Evolutionary conservation across 2,329 filamentous ascomycete species (phyloP), one percentile per base, ranked within the genome.

Genomic region (Trichoderma breve): DNA sequence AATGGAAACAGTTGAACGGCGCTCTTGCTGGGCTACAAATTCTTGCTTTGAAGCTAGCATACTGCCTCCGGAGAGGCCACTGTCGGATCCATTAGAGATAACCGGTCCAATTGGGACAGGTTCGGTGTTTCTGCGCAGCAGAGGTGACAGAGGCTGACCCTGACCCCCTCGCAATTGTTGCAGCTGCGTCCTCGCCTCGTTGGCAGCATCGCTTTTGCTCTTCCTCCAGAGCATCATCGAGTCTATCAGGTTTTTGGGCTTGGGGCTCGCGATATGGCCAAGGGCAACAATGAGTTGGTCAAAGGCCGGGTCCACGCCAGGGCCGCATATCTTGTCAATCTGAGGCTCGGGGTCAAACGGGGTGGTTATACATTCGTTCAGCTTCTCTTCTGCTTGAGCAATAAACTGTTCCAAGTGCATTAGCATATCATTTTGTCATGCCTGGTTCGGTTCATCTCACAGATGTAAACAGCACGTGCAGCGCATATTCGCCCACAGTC

Each of bases 181-280:
- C 26, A 90, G 81, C 76, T 89, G 86, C 58, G 75, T 81, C 26
- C 90, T 86, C 32, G 92, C 91, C 74, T 91, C 89, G 76, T 89
- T 91, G 32, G 95, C 94, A 26, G 92, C 90, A 81, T 98, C 95
- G 75, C 94, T 97, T 84, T 98, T 98, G 75, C 90, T 93, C 82
- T 98, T 98, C 71, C 96, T 91, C 96, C 96, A 99, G 36, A 97
- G 88, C 93, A 99, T 99, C 81, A 99, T 94, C 24, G 93, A 95
- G 81, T 99, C 96, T 77, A 99, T 98, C 66, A 99, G 83, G 6
- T 94, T 93, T 80, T 97, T 98, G 6, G 97, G 97, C 79, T 97
- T 97, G 75, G 95, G 92, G 72, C 94, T 93, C 68, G 95, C 94
- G 78, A 99, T 97, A 80, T 98, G 95, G 4, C 96, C 96, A 51